These are phyloP conservation scores for Pythium phragmitis DNA, from an alignment of 352 stramenopile genomes.

Conservation along the genomic window DNA sequence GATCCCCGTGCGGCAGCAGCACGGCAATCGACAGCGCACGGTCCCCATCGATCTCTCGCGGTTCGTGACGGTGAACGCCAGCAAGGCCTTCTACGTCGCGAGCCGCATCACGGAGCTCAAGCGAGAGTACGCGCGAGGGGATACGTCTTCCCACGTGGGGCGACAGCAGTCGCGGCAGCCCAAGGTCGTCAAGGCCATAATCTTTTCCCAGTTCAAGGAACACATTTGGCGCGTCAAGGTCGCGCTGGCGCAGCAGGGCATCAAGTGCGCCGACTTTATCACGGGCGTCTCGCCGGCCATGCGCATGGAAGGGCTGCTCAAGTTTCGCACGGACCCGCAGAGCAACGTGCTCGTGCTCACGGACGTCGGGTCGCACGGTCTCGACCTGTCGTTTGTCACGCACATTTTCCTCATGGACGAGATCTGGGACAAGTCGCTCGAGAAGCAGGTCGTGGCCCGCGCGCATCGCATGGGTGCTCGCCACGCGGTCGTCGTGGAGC, in stretches of 20 bases:
- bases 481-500: slow-evolving; percentile 91
- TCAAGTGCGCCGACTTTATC: slow-evolving; percentile 69
- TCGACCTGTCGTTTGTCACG: slow-evolving; percentile 98
- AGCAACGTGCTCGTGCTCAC: slow-evolving; percentile 93
- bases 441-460: slow-evolving; percentile 94
- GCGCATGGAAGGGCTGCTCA: slow-evolving; percentile 54
- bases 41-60: slow-evolving; percentile 30
- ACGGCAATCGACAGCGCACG: slow-evolving; percentile 24
- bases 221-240: slow-evolving; percentile 77
- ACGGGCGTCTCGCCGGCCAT: slow-evolving; percentile 35
- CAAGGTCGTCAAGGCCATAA: slow-evolving; percentile 64
- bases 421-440: slow-evolving; percentile 95
- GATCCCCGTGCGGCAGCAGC: slow-evolving; percentile 20
- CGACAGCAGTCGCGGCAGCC: slow-evolving; percentile 9
- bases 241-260: slow-evolving; percentile 65
- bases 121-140: slow-evolving; percentile 33
- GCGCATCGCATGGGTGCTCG: slow-evolving; percentile 95
- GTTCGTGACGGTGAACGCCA: slow-evolving; percentile 51
- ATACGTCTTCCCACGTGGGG: neutral
- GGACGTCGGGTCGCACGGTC: slow-evolving; percentile 93
- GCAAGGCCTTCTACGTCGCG: slow-evolving; percentile 75
- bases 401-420: slow-evolving; percentile 98
- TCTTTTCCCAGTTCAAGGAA: slow-evolving; percentile 84
- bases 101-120: slow-evolving; percentile 63
- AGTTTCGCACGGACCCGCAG: slow-evolving; percentile 59